Evolutionary conservation across 2,329 filamentous ascomycete species (phyloP).

Genomic region (Scedosporium dehoogii): DNA sequence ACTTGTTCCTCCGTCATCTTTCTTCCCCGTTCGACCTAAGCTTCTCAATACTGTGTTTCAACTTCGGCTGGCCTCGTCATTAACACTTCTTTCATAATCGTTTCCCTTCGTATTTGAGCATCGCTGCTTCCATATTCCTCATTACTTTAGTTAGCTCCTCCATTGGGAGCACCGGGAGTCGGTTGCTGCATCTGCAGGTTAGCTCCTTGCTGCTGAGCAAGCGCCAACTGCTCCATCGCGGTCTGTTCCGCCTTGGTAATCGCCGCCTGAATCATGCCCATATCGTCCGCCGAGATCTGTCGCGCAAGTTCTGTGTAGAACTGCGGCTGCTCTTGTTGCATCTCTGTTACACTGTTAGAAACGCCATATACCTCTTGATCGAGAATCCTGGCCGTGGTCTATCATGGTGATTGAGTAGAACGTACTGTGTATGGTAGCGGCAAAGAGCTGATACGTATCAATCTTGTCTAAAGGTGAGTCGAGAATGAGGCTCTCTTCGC

Average conservation of each 20-base stretch:
- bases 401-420: neutral
- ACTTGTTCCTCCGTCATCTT: neutral
- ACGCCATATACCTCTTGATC: too few relatives aligned
- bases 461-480: slow-evolving; percentile 93
- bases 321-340: slow-evolving; percentile 85
- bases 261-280: slow-evolving; percentile 68
- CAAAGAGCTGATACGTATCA: slow-evolving; percentile 88
- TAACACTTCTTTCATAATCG: neutral
- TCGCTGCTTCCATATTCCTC: neutral
- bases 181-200: slow-evolving; percentile 10
- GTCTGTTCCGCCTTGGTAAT: slow-evolving; percentile 51
- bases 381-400: too few relatives aligned
- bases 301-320: slow-evolving; percentile 75
- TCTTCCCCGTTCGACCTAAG: neutral
- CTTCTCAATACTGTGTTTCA: neutral
- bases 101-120: neutral
- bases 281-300: slow-evolving; percentile 70
- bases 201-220: slow-evolving; percentile 13
- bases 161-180: slow-evolving; percentile 3
- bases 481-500: slow-evolving; percentile 84
- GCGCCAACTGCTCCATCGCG: slow-evolving; percentile 22
- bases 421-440: slow-evolving; percentile 72
- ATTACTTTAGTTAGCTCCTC: neutral
- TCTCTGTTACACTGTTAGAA: slow-evolving; percentile 42
- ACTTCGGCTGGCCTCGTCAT: neutral